Evolutionary conservation across 129 eudicot genomes (phyloP).

Genomic region (sunflower (Helianthus annuus)): HanXRQr2.0-SUNRISE NC_035449.2:14633813-14634312

Average conservation of each 20-base stretch:
- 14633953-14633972: conserved; percentile 30
- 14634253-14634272: neutral
- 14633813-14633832: conserved; percentile 99
- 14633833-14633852: conserved; percentile 57
- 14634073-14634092: conserved; percentile 18
- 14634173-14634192: neutral
- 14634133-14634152: conserved; percentile 13
- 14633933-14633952: conserved; percentile 22
- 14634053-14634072: conserved; percentile 18
- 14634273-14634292: neutral
- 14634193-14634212: neutral
- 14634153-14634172: neutral
- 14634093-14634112: neutral
- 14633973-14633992: conserved; percentile 24
- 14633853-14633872: conserved; percentile 2
- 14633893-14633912: conserved; percentile 41
- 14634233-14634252: neutral
- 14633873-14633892: conserved; percentile 29
- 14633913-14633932: conserved; percentile 29
- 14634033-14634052: conserved; percentile 16
- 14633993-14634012: conserved; percentile 8
- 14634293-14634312: neutral
- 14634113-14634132: conserved; percentile 6
- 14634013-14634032: conserved; percentile 19
- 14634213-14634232: neutral